Evolutionary conservation across 2,329 filamentous ascomycete species (phyloP).

Genomic region (Colletotrichum godetiae): DNA sequence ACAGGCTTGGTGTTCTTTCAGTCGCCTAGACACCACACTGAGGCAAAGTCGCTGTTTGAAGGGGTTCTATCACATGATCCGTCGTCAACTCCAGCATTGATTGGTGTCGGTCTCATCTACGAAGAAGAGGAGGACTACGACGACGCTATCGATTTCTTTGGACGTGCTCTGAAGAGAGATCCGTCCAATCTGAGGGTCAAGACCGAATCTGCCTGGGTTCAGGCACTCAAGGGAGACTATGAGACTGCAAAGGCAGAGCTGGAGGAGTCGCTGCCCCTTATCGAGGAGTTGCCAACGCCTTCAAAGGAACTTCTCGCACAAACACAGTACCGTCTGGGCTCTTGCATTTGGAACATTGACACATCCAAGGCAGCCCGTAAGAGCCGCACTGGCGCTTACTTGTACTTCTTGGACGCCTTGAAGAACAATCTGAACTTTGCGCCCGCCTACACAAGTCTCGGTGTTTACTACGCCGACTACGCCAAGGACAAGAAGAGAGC

Average conservation of each 20-base stretch:
- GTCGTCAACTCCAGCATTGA: constrained; percentile 81
- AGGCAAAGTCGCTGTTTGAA: constrained; percentile 89
- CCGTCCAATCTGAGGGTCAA: constrained; percentile 80
- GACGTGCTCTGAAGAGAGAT: constrained; percentile 80
- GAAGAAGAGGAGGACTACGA: constrained; percentile 93
- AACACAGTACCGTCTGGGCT: constrained; percentile 86
- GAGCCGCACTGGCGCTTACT: constrained; percentile 84
- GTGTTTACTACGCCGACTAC: constrained; percentile 92
- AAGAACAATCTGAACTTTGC: constrained; percentile 90
- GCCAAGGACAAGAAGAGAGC: constrained; percentile 87
- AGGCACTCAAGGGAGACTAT: constrained; percentile 84
- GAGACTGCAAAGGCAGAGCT: constrained; percentile 75
- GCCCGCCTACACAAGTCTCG: constrained; percentile 90
- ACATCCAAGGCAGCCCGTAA: constrained; percentile 79
- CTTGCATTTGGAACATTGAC: constrained; percentile 88
- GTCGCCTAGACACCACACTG: constrained; percentile 87
- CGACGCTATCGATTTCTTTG: constrained; percentile 83
- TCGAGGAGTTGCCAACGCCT: constrained; percentile 71
- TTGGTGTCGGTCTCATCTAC: constrained; percentile 90
- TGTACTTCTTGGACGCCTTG: constrained; percentile 83
- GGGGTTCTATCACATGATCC: constrained; percentile 81
- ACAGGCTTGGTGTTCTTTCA: constrained; percentile 94
- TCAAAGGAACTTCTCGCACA: constrained; percentile 82
- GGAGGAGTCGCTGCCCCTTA: constrained; percentile 72
- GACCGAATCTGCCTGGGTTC: constrained; percentile 93